These are phyloP conservation scores for Neodidymelliopsis sp. DNA, from an alignment of 2,329 filamentous ascomycete species.

Conservation along the genomic window DNA sequence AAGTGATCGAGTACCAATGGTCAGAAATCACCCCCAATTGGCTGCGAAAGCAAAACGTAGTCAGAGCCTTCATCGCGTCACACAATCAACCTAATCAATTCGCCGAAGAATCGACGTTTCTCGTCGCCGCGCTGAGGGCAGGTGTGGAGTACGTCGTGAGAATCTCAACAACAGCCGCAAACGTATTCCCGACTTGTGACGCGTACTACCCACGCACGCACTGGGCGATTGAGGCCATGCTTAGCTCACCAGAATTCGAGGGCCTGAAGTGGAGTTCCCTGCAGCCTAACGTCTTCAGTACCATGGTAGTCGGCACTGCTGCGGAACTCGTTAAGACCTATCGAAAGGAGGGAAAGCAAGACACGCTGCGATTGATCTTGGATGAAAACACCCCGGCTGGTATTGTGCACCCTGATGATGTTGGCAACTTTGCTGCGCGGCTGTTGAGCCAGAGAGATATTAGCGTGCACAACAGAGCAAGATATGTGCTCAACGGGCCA, in stretches of 20 bases:
- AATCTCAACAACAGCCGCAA: constrained; percentile 25
- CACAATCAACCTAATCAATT: constrained; percentile 30
- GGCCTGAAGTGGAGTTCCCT: constrained; percentile 23
- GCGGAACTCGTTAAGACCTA: constrained; percentile 14
- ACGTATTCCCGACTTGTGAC: constrained; percentile 16
- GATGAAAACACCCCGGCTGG: constrained; percentile 9
- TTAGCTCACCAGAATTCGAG: constrained; percentile 13
- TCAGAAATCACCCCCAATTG: constrained; percentile 22
- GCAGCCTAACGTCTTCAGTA: constrained; percentile 23
- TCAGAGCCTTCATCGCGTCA: constrained; percentile 24
- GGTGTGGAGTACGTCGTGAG: constrained; percentile 27
- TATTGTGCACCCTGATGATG: constrained; percentile 25
- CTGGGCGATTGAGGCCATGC: constrained; percentile 28
- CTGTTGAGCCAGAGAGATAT: constrained; percentile 20
- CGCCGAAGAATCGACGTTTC: constrained; percentile 28
- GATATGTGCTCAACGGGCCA: constrained; percentile 25
- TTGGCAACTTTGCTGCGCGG: constrained; percentile 23
- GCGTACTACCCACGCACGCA: constrained; percentile 27
- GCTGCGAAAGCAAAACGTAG: constrained; percentile 18
- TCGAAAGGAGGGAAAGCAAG: constrained; percentile 14
- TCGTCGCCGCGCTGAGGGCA: constrained; percentile 16
- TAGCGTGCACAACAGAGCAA: constrained; percentile 19
- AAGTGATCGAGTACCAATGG: constrained; percentile 23
- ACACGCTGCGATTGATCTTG: constrained; percentile 5
- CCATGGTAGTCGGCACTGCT: constrained; percentile 3